Evolutionary conservation across 2,329 filamentous ascomycete species (phyloP).

Genomic region (Chaetomiaceae sp.): DNA sequence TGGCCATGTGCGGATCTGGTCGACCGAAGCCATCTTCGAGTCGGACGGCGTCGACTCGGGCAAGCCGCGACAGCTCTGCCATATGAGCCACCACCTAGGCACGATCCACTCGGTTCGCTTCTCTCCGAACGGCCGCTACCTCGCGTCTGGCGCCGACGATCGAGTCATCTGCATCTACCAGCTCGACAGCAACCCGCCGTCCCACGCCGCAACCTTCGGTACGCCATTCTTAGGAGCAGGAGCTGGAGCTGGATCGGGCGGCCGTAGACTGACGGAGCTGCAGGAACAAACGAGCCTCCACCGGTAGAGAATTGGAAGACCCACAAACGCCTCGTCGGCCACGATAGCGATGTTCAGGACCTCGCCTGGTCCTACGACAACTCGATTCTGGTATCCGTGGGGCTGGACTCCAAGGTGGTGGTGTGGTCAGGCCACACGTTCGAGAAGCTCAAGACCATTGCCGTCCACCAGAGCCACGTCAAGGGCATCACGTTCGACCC

Average conservation of each 20-base stretch:
- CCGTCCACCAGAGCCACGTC: constrained; percentile 93
- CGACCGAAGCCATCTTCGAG: constrained; percentile 86
- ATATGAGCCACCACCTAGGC: constrained; percentile 96
- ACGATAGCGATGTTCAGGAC: constrained; percentile 98
- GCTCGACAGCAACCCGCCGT: constrained; percentile 74
- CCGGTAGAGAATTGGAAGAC: constrained; percentile 98
- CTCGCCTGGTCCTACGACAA: constrained; percentile 95
- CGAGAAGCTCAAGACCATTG: constrained; percentile 91
- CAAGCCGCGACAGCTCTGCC: constrained; percentile 87
- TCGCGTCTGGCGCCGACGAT: constrained; percentile 95
- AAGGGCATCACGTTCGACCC: constrained; percentile 98
- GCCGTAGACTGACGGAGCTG: constrained; percentile 20
- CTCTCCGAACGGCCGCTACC: constrained; percentile 88
- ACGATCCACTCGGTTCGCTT: constrained; percentile 97
- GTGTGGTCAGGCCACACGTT: constrained; percentile 98
- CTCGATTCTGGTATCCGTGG: constrained; percentile 91
- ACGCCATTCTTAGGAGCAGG: constrained; percentile 24
- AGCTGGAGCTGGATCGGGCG: too few relatives aligned
- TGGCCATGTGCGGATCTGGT: constrained; percentile 97
- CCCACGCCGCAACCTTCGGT: constrained; percentile 75
- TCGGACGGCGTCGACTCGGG: constrained; percentile 66
- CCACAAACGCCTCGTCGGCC: constrained; percentile 84
- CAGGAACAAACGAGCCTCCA: constrained; percentile 79
- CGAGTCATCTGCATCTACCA: constrained; percentile 98
- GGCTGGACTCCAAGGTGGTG: constrained; percentile 94